Evolutionary conservation across 2,329 filamentous ascomycete species (phyloP), one percentile per base, ranked within the genome.

Genomic region (Stagonosporopsis vannaccii): DNA sequence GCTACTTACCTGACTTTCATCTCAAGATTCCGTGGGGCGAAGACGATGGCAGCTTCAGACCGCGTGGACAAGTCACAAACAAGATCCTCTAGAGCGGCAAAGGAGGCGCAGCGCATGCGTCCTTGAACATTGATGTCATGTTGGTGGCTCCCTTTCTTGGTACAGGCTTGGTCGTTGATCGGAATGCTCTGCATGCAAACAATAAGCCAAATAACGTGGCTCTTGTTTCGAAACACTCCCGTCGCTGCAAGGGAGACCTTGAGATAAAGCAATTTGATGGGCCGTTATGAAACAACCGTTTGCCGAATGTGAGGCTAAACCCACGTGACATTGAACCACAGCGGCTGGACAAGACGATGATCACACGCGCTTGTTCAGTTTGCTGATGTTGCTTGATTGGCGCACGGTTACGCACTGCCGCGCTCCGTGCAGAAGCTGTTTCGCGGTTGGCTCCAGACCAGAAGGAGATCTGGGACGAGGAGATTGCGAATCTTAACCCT

Each of bases 191-290:
- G 15, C 12, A 15, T 17, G 13, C 36, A 33, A 51, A 39, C 30
- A 41, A 42, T 32, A 19, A 28, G 19, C 36, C 48, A 39, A 22
- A 51, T 37, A 51, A 51, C 43, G 48, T 48, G 42, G 43, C 11
- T 41, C 7, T 17, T 33, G 37, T 51, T 48, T 56, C 53, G 37
- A 51, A 51, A 42, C 47, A 32, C 17, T 15, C 36, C 32, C 35
- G 15, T 19, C 15, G 30, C 41, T 47, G 53, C 53, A 51, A 48
- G 53, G 53, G 41, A 47, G 12, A 43, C 19, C 47, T 47, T 40
- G 30, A 48, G 42, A 56, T 43, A 36, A 48, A 42, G 53, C 37
- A 56, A 51, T 51, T 35, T 56, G 43, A 46, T 28, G 20, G 26
- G 6, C 30, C 20, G 8, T 28, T 43, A 8, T 51, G 53, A 56